Evolutionary conservation across 148 eudicot genomes (phyloP), one percentile per base, ranked within the genome.

Genomic region (Cornus controversa): DNA sequence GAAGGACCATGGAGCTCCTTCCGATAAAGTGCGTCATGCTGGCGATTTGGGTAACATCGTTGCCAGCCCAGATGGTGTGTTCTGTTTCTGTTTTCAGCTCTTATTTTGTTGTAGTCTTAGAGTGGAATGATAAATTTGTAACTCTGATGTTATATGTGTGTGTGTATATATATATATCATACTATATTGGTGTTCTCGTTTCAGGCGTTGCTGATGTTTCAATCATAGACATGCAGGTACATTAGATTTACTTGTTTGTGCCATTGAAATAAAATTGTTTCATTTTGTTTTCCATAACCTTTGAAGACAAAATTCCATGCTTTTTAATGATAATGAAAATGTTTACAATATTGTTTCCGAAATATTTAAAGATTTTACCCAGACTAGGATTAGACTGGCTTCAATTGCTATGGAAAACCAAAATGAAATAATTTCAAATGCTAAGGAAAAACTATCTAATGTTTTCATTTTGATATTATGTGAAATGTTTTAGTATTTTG

Each of bases 31-130:
- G 73, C 89, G 97, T 20, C 98, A 94, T 70, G 98, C 93, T 13
- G 98, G 98, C 85, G 98, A 94, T 78, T 84, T 94, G 85, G 98
- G 98, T n/a, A 94, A 94, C 87, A 85, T 94, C 70, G 67, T 86
- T 86, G 97, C 97, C 25, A 90, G 86, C 64, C 80, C 80, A 75
- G 93, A 94, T 86, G 98, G 98, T 94, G 58, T 53, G 67, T 31
- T 65, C 22, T 20, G 16, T 23, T n/a, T 8, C 18, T 54, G 13
- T 20, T 11, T 1, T 10, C 4, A 1, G 34, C 34, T 53, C 27
- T 26, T 66, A 11, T 4, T 20, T 53, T 40, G 57, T 14, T 69
- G 34, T 37, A 22, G 25, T n/a, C 53, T 40, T 54, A 1, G 10
- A 6, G 20, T 77, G 67, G 57, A 47, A 31, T 74, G 18, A 18